Base-by-base conservation (phyloP, 1,139 yeast species). In the Suhomyces chickasaworum region DNA sequence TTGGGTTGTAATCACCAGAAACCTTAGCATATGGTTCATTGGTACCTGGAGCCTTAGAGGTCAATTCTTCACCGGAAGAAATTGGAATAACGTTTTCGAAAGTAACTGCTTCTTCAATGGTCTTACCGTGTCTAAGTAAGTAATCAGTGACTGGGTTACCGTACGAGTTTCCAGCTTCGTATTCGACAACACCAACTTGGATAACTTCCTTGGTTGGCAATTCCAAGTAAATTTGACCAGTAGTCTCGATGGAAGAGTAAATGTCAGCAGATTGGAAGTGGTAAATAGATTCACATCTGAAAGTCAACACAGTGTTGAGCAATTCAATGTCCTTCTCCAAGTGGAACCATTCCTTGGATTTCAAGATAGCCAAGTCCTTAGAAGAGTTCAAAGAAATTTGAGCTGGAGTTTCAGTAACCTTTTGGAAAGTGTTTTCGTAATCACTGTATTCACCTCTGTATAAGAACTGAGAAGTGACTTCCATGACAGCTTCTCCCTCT, bases 111-210 rank as follows among this genome's bases (percentile, higher is more conserved):
- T 91, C 97, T 77, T 93, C 99, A 61, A 93, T 86, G 48, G 97
- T 85, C 55, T 84, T 80, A 64, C 98, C 99, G 64, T 89, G 84
- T 78, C 99, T 88, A 57, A 82, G 73, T 67, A 93, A 80, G 76
- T 90, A 93, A 66, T 93, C 99, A 58, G 89, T 81, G 44, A 93
- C 99, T 52, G 99, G 99, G 76, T 95, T 95, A 71, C 99, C 99
- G 61, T 83, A 90, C 44, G 97, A 88, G 61, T 80, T 84, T 54
- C 95, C 96, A 53, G 98, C 97, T 66, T 84, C 89, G 70, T 93
- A 95, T 51, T 83, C 83, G 53, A 93, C 90, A 53, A 84, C 74
- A 65, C 96, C 99, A 63, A 93, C 81, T 72, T 89, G 89, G 53
- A 89, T 78, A 51, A 89, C 77, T 75, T 93, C 98, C 73, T 89